Conservation (phyloP, 768 basidiomycete species). For the Kwoniella sp. region DNA sequence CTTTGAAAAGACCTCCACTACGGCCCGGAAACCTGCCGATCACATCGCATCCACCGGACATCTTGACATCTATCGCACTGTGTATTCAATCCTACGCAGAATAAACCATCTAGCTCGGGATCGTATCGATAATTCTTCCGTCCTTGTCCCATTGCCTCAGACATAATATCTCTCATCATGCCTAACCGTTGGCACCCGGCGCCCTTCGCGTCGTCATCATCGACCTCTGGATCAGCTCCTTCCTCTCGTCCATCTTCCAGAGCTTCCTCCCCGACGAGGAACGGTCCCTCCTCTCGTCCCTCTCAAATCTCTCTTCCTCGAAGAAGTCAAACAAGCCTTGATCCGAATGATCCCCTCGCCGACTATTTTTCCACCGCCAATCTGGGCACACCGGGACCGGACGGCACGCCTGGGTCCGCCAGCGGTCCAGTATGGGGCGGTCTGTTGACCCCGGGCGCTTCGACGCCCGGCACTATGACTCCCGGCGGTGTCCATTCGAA, state of each 20-base stretch:
- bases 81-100: too few species aligned
- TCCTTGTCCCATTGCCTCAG: too few species aligned
- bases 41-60: too few species aligned
- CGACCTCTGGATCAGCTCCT: slow-evolving; percentile 23
- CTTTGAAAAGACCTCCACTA: background rate
- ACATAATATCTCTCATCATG: slow-evolving; percentile 4
- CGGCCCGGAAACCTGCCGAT: background rate
- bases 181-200: slow-evolving; percentile 24
- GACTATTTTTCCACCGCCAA: slow-evolving; percentile 15
- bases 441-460: slow-evolving; percentile 25
- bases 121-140: background rate
- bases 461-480: slow-evolving; percentile 14
- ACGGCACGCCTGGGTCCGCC: slow-evolving; percentile 14
- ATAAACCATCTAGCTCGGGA: too few species aligned
- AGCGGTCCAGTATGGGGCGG: slow-evolving; percentile 20
- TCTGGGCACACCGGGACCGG: slow-evolving; percentile 6
- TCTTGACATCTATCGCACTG: too few species aligned
- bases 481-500: slow-evolving; percentile 19
- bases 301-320: slow-evolving; percentile 18
- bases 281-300: slow-evolving; percentile 14
- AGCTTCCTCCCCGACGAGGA: slow-evolving; percentile 27
- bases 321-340: slow-evolving; percentile 16
- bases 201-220: slow-evolving; percentile 20
- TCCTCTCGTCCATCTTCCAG: slow-evolving; percentile 31
- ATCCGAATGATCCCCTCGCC: slow-evolving; percentile 21